Conservation (phyloP, 176 grass and related monocot species). For the Aegilops speltoides region DNA sequence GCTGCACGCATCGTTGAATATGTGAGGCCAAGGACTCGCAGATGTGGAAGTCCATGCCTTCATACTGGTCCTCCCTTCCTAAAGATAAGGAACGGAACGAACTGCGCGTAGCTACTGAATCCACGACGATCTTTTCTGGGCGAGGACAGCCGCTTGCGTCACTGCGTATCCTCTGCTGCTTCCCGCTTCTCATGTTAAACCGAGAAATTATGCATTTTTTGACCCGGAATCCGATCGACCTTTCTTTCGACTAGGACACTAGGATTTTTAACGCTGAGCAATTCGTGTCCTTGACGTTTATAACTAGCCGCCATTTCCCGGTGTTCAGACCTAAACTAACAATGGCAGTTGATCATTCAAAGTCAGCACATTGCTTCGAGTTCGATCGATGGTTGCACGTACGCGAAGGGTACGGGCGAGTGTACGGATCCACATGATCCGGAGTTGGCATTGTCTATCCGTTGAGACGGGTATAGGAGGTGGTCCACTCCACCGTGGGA, state of each 20-base stretch:
- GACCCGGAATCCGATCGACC: no score
- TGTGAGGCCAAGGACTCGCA: background rate
- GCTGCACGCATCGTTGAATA: background rate
- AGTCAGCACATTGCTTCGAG: background rate
- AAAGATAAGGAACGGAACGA: no score
- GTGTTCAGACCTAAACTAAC: background rate
- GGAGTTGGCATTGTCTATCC: background rate
- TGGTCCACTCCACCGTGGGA: background rate
- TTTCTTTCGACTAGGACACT: background rate
- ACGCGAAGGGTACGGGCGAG: constrained; percentile 5
- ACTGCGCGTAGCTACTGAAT: background rate
- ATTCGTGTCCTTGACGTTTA: background rate
- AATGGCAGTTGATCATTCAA: background rate
- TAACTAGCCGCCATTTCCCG: background rate
- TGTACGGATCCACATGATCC: constrained; percentile 17
- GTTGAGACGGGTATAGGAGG: background rate
- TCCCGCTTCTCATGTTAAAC: background rate
- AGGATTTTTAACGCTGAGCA: background rate
- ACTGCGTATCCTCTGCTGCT: background rate
- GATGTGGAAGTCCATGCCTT: background rate
- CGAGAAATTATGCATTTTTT: no score
- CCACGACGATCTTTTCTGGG: background rate
- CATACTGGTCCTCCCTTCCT: no score
- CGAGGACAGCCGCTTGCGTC: background rate
- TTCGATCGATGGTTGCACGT: background rate